Base-by-base conservation (phyloP, 2,329 filamentous ascomycete genomes). In the Calonectria pauciramosa region DNA sequence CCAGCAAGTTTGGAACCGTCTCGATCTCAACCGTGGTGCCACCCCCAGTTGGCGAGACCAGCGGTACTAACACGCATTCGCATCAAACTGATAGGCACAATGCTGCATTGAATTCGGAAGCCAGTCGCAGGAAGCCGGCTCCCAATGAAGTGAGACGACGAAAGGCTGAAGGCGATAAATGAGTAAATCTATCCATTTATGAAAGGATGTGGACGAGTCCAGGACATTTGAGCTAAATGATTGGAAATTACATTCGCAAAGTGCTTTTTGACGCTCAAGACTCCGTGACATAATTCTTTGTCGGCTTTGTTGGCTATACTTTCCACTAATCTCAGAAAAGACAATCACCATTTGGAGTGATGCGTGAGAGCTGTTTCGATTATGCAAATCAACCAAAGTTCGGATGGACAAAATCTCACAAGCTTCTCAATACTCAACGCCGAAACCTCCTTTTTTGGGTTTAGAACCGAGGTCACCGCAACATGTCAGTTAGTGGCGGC, bases 391-490 rank as follows among this genome's bases (percentile, higher is more conserved):
- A n/a, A 47, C 41, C 41, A 47, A 47, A 10, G 10, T 10, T 47
- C n/a, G 10, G 7, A n/a, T n/a, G 6, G 7, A 14, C 41, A 3
- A 1, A n/a, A 20, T 8, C 0, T n/a, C 20, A 14, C 9, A 10
- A 47, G 41, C 18, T 47, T n/a, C 18, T n/a, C 18, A 5, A 44
- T n/a, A 13, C 41, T n/a, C 13, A n/a, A n/a, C 3, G 41, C 8
- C 18, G 18, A 44, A 44, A n/a, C 2, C 36, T 44, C 41, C 4
- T 9, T 41, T 16, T 9, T 41, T 16, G 36, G 36, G 4, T 41
- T 16, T 16, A 14, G 36, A 18, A 7, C 36, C 18, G 36, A 18
- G 4, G 4, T 18, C 18, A 23, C 10, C 9, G n/a, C 10, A 11
- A 10, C 44, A 23, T 23, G 10, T 47, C 44, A 23, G 11, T 3